Conservation (phyloP, 495 filamentous ascomycete species). For the Daldinia concentrica region DNA sequence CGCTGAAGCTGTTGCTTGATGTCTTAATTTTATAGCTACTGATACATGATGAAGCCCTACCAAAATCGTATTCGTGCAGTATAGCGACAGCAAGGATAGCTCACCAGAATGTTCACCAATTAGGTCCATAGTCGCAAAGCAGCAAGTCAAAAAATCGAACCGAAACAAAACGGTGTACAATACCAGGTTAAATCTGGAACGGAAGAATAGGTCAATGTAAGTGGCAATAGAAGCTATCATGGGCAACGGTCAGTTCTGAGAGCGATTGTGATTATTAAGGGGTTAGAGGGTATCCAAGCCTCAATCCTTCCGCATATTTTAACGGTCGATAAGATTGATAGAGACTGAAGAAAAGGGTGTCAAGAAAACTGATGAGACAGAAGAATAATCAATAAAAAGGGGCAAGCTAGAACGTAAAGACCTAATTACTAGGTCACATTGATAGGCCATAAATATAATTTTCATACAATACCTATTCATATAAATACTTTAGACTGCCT, state of each 20-base stretch:
- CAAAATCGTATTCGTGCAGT: not conserved
- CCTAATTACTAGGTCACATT: not conserved
- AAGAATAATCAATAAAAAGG: no score
- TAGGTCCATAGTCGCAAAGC: not conserved
- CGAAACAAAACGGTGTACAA: no score
- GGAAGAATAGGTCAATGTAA: no score
- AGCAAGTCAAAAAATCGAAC: not conserved
- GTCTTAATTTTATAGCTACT: not conserved
- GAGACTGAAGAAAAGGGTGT: not conserved
- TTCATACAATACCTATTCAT: no score
- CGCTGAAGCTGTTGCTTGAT: not conserved
- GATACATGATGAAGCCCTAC: not conserved
- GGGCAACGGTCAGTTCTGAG: no score
- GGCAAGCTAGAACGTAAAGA: not conserved
- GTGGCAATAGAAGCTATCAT: no score
- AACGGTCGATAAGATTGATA: no score
- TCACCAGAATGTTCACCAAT: not conserved
- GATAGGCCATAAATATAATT: not conserved
- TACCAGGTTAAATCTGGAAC: no score
- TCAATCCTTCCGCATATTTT: no score
- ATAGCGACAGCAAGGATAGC: not conserved
- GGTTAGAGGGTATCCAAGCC: no score
- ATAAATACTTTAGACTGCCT: no score
- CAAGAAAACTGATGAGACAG: not conserved
- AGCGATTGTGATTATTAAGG: no score